phyloP scores from a whole-genome alignment of 2,329 filamentous ascomycete genomes.

The Clarireedia hainanense region DNA sequence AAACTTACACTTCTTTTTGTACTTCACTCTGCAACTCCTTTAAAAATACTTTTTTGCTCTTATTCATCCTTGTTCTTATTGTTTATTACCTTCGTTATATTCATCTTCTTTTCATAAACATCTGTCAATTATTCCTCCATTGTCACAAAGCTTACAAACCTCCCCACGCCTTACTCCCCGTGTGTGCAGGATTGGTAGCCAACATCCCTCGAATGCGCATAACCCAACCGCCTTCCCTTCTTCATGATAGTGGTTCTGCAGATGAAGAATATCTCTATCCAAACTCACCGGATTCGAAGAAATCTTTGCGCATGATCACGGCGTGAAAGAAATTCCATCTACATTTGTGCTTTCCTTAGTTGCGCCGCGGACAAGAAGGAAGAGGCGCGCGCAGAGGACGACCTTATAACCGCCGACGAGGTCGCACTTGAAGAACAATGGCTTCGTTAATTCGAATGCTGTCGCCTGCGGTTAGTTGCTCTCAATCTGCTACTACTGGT shows the following conservation, averaged over 20 bases:
- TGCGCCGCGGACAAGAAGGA: not conserved
- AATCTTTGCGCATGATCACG: constrained; percentile 6
- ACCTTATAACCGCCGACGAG: not conserved
- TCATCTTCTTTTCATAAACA: not conserved
- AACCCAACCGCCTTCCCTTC: not conserved
- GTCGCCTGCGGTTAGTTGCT: constrained; percentile 5
- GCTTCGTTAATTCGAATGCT: constrained; percentile 7
- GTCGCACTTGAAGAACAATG: not conserved
- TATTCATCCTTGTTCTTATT: not conserved
- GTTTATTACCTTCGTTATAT: not conserved
- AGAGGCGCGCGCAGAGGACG: not conserved
- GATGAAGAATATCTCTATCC: not conserved
- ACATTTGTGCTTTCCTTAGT: not conserved
- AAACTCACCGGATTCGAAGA: not conserved
- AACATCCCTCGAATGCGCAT: not conserved
- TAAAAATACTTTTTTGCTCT: not conserved
- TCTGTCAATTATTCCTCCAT: not conserved
- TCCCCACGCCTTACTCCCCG: constrained; percentile 7
- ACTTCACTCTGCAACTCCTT: not conserved
- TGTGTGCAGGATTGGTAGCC: constrained; percentile 2
- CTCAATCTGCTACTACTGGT: not conserved
- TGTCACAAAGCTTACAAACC: not conserved
- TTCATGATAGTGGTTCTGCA: not conserved
- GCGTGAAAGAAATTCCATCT: not conserved
- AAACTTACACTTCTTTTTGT: not conserved